phyloP scores from a whole-genome alignment of 441 rosid genomes.

The Euphorbia celastroides region DNA sequence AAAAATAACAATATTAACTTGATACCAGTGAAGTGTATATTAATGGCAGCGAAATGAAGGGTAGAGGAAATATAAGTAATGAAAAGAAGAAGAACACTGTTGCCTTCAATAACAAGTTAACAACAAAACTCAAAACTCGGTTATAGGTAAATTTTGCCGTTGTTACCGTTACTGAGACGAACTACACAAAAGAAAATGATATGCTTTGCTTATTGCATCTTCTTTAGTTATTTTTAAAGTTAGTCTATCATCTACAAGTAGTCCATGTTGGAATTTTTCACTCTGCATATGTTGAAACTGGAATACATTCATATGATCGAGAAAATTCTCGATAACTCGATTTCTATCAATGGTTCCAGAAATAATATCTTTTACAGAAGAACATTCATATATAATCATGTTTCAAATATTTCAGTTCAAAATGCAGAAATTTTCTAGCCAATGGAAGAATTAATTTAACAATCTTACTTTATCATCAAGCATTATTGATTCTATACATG shows the following conservation, averaged over 20 bases:
- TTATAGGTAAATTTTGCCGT: background rate
- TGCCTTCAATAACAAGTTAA: conserved; percentile 39
- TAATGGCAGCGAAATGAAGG: conserved; percentile 35
- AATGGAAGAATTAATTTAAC: background rate
- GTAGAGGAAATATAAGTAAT: conserved; percentile 27
- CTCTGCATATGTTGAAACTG: background rate
- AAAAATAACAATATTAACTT: no score
- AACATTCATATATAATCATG: no score
- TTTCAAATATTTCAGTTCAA: background rate
- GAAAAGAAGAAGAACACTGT: conserved; percentile 25
- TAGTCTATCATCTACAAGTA: no score
- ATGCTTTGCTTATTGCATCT: background rate
- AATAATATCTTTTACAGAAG: no score
- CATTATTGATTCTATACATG: background rate
- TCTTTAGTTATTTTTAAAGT: no score
- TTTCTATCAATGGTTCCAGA: background rate
- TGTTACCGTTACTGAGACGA: background rate
- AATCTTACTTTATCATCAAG: background rate
- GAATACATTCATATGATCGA: background rate
- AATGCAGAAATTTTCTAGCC: background rate
- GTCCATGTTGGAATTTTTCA: no score
- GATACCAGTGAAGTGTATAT: conserved; percentile 48
- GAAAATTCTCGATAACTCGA: background rate
- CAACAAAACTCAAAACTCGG: no score
- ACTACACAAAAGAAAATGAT: background rate